Evolutionary conservation across 495 filamentous ascomycete species (phyloP).

Genomic region (Hypomontagnella monticulosa): DNA sequence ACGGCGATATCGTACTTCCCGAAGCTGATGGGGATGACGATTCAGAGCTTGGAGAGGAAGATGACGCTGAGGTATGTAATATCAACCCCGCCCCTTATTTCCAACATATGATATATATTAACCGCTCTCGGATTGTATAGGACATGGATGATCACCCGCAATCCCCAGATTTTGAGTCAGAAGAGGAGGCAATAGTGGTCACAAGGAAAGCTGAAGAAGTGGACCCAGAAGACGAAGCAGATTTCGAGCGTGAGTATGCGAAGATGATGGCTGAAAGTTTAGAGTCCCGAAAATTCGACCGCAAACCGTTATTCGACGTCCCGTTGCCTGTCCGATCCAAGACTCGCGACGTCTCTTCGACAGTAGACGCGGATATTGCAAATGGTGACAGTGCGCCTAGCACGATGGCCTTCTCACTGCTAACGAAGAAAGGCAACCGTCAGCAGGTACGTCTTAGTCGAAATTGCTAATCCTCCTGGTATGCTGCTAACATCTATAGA

Average conservation of each 20-base stretch:
- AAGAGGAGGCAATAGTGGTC: constrained; percentile 90
- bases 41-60: constrained; percentile 57
- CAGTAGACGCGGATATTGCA: constrained; percentile 62
- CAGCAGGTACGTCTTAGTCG: constrained; percentile 73
- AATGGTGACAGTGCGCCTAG: constrained; percentile 51
- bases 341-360: constrained; percentile 62
- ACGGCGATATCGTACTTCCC: constrained; percentile 53
- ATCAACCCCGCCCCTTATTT: not conserved
- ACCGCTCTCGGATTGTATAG: constrained; percentile 46
- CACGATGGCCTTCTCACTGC: constrained; percentile 90
- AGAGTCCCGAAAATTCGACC: constrained; percentile 92
- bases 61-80: constrained; percentile 59
- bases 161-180: constrained; percentile 67
- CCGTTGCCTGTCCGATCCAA: constrained; percentile 87
- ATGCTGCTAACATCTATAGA: constrained; percentile 62
- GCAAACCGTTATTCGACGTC: constrained; percentile 92
- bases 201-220: constrained; percentile 88
- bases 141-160: constrained; percentile 49
- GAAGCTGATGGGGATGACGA: constrained; percentile 57
- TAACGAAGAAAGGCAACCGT: constrained; percentile 96
- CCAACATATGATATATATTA: not conserved
- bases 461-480: not conserved
- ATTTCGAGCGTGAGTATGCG: constrained; percentile 97
- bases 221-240: constrained; percentile 93
- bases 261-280: constrained; percentile 99